Evolutionary conservation across 2,329 filamentous ascomycete species (phyloP).

Genomic region (Xylogone sp.): DNA sequence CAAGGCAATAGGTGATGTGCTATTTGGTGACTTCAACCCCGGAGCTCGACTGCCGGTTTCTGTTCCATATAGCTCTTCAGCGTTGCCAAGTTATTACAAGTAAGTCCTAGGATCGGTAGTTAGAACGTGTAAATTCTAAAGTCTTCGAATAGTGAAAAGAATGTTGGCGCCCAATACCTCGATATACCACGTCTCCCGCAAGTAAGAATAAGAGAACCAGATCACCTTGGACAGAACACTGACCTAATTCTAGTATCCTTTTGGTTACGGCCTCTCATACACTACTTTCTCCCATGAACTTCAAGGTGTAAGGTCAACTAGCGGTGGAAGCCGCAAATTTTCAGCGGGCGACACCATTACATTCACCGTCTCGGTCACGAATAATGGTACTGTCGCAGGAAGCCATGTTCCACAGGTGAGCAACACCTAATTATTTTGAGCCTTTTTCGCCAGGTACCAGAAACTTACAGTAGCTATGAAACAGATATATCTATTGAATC

Average conservation of each 20-base stretch:
- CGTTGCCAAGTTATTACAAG: conserved; percentile 33
- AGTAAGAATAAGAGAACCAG: neutral
- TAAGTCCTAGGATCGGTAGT: conserved; percentile 27
- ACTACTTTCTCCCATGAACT: conserved; percentile 25
- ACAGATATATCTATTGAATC: conserved; percentile 23
- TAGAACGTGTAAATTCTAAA: neutral
- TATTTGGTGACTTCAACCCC: conserved; percentile 28
- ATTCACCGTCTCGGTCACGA: conserved; percentile 53
- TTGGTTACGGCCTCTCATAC: conserved; percentile 33
- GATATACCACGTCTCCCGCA: neutral
- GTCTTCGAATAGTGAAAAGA: neutral
- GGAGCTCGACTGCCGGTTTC: conserved; percentile 32
- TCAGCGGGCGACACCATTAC: conserved; percentile 25
- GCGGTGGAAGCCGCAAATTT: conserved; percentile 4
- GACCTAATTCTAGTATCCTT: conserved; percentile 18
- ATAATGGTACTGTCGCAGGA: conserved; percentile 56
- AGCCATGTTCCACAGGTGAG: conserved; percentile 59
- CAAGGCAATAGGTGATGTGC: conserved; percentile 26
- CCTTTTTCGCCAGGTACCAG: neutral
- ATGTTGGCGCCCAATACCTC: neutral
- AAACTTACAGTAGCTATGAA: neutral
- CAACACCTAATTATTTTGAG: neutral
- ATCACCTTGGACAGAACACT: neutral
- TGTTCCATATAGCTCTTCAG: conserved; percentile 31
- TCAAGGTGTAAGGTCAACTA: conserved; percentile 20